These are phyloP conservation scores for Curvularia lunata DNA, from an alignment of 2,329 filamentous ascomycete species.

Conservation along the genomic window DNA sequence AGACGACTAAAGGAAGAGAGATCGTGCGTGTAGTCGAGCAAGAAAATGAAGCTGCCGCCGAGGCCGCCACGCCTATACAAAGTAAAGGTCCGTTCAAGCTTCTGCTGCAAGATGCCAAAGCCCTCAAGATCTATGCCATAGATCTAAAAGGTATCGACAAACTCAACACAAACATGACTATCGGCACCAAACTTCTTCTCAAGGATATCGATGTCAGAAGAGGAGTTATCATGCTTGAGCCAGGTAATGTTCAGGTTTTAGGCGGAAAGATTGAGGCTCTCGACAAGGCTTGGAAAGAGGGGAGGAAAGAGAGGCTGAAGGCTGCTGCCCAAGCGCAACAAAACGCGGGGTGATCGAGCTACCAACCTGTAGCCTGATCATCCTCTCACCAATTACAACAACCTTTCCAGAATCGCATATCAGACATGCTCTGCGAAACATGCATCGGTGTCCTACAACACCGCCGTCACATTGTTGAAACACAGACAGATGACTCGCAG, in stretches of 20 bases:
- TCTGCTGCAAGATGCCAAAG: slow-evolving; percentile 75
- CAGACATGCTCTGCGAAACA: slow-evolving; percentile 3
- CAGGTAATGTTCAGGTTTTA: slow-evolving; percentile 70
- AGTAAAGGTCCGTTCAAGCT: slow-evolving; percentile 75
- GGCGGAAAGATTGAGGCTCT: slow-evolving; percentile 85
- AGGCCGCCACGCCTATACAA: slow-evolving; percentile 30
- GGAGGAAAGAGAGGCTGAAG: slow-evolving; percentile 72
- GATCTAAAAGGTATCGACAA: slow-evolving; percentile 72
- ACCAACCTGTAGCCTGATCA: not conserved
- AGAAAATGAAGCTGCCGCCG: slow-evolving; percentile 51
- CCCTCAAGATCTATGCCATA: slow-evolving; percentile 72
- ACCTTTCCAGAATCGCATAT: not conserved
- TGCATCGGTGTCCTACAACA: slow-evolving; percentile 1
- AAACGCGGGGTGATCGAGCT: not conserved
- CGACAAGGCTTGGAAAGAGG: slow-evolving; percentile 78
- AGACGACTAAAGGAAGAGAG: slow-evolving; percentile 77
- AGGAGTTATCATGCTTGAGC: slow-evolving; percentile 79
- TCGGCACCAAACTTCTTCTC: slow-evolving; percentile 83
- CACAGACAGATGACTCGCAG: too few species aligned
- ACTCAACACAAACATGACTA: slow-evolving; percentile 70
- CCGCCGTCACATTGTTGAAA: not conserved
- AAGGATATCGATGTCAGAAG: slow-evolving; percentile 71
- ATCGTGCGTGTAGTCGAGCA: slow-evolving; percentile 73
- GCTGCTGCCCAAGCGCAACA: slow-evolving; percentile 55
- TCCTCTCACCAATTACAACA: not conserved